Percentiles rank a stretch among this genome's conserved stretches.
Evolutionary conservation across 306 rosid genomes (phyloP).

Genomic region (Cyamopsis tetragonoloba): DNA sequence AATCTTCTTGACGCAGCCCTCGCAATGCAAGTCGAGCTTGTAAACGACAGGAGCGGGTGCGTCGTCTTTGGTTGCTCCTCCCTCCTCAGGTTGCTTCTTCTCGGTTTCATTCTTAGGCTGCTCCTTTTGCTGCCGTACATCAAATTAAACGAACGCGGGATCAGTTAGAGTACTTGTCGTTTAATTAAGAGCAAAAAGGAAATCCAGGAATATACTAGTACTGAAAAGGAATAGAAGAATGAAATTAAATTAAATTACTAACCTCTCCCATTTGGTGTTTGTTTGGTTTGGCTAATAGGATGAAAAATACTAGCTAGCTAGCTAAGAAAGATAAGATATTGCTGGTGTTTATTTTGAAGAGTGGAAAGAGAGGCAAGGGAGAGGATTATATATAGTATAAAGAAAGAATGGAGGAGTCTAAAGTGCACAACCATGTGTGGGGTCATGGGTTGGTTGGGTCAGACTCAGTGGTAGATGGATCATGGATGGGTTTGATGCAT

Average conservation of each 20-base stretch:
- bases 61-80: constrained; percentile 55
- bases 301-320: background rate
- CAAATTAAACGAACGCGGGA: background rate
- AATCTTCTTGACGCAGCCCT: constrained; percentile 75
- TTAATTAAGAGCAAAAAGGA: background rate
- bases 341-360: constrained; percentile 32
- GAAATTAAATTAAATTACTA: background rate
- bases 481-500: constrained; percentile 5
- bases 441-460: constrained; percentile 27
- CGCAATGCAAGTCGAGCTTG: constrained; percentile 79
- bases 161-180: background rate
- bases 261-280: constrained; percentile 65
- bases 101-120: constrained; percentile 45
- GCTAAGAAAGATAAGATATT: constrained; percentile 11
- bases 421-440: constrained; percentile 24
- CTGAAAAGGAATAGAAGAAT: background rate
- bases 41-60: constrained; percentile 45
- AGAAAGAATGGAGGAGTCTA: background rate
- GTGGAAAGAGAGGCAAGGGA: constrained; percentile 3
- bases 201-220: background rate
- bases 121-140: constrained; percentile 52
- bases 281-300: background rate
- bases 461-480: background rate
- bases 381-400: constrained; percentile 41
- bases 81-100: constrained; percentile 57